Percentiles rank a stretch among this genome's conserved stretches.
phyloP scores from a whole-genome alignment of 306 rosid species.

The Lagenaria siceraria region DNA sequence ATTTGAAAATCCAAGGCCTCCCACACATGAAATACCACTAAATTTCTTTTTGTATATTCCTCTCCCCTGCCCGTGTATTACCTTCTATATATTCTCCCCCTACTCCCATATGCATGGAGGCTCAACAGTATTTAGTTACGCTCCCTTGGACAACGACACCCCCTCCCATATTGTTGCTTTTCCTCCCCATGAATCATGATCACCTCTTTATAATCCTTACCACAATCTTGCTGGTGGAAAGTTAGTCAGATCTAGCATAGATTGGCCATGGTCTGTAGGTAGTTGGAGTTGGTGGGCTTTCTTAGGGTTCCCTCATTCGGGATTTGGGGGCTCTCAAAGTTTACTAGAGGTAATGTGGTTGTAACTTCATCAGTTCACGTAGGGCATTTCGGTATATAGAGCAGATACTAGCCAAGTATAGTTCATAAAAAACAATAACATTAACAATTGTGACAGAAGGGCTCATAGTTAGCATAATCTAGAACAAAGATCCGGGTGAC shows the following conservation, averaged over 20 bases:
- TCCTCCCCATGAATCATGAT: not conserved
- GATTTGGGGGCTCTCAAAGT: not conserved
- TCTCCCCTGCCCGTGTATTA: not conserved
- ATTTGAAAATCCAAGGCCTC: not conserved
- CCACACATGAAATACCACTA: not conserved
- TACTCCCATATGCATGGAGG: not conserved
- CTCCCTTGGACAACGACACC: not conserved
- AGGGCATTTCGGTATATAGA: not conserved
- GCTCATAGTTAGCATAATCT: not conserved
- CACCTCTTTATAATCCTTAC: not conserved
- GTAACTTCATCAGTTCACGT: not conserved
- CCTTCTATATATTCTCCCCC: not conserved
- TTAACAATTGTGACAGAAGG: not conserved
- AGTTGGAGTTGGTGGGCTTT: not conserved
- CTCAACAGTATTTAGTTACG: not conserved
- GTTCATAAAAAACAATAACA: not conserved
- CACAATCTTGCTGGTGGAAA: not conserved
- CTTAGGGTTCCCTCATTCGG: not conserved
- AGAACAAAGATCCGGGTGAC: not conserved
- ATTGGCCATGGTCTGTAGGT: not conserved
- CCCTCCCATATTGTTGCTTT: not conserved
- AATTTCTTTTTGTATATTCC: not conserved
- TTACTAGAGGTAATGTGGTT: not conserved
- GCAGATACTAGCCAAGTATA: not conserved
- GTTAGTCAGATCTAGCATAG: not conserved